Evolutionary conservation across 139 green algal species (phyloP), one percentile per base, ranked within the genome.

Genomic region (Diplosphaera chodatii): DNA sequence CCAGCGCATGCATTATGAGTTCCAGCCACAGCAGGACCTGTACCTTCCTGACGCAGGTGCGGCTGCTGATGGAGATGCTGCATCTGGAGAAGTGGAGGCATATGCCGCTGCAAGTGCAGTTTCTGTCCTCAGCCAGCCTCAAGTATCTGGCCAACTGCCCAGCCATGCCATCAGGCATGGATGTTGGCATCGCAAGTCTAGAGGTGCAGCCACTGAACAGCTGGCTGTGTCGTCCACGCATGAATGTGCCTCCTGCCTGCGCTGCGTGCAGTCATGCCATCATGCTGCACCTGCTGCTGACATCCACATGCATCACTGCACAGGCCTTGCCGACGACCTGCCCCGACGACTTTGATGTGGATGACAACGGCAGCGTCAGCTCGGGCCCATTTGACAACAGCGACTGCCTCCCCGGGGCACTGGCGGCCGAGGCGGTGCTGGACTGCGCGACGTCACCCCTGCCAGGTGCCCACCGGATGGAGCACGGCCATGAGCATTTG

Each of bases 31-130:
- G n/a, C n/a, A n/a, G n/a, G 37, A 48, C 37, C 6, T 48, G 37
- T 6, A 48, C 48, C 25, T 3, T 23, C 13, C 48, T 59, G 48
- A 59, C 25, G 13, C 74, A 91, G 85, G 76, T 94, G 8, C 69
- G 70, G 32, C 72, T 94, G 31, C 73, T 96, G 72, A 78, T 91
- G 30, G 84, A 80, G 63, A 95, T 97, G 90, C 80, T 97, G 66
- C 68, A 83, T 27, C 20, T 80, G 16, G 56, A 83, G 16, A 90
- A 90, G 0, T 97, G 89, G 88, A 74, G 78, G 64, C 87, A 89
- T 79, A 93, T 88, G 74, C 90, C 91, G 15, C 85, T 97, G 41
- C 91, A 78, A 15, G 71, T 97, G 34, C 87, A 95, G 65, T 84
- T 93, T 37, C 81, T 94, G 55, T 74, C 69, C 25, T 68, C 73